phyloP scores from a whole-genome alignment of 2,329 filamentous ascomycete genomes.

The Hymenoscyphus fructigenus region DNA sequence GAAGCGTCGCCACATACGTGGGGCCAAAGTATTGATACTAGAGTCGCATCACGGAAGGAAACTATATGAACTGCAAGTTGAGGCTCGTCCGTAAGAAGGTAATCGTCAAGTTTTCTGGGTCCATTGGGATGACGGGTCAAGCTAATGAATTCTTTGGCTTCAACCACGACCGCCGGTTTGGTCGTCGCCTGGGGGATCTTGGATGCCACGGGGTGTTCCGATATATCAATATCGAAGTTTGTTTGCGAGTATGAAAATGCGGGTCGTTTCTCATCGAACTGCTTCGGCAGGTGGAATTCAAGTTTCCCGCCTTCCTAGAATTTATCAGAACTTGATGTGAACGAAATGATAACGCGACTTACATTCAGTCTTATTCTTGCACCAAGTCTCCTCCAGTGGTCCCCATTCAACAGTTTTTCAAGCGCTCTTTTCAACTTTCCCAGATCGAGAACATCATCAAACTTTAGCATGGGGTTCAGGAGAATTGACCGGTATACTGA shows the following conservation, averaged over 20 bases:
- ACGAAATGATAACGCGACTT: conserved; percentile 18
- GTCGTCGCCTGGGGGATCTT: conserved; percentile 38
- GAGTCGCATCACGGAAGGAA: neutral
- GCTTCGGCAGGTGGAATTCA: conserved; percentile 42
- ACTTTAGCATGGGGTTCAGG: neutral
- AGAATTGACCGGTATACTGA: neutral
- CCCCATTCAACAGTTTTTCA: conserved; percentile 39
- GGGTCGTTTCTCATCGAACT: conserved; percentile 40
- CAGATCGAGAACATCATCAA: neutral
- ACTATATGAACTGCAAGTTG: conserved; percentile 28
- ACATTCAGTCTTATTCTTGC: conserved; percentile 44
- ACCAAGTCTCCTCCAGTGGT: conserved; percentile 46
- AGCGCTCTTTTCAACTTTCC: neutral
- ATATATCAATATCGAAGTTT: conserved; percentile 38
- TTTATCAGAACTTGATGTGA: neutral
- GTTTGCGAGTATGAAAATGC: conserved; percentile 43
- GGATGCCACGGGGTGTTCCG: conserved; percentile 42
- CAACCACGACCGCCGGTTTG: conserved; percentile 34
- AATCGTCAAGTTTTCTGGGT: conserved; percentile 40
- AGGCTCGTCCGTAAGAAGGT: conserved; percentile 42
- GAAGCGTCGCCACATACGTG: conserved; percentile 49
- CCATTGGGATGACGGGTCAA: conserved; percentile 28
- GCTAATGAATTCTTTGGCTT: conserved; percentile 9
- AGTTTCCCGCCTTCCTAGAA: conserved; percentile 29
- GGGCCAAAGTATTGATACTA: conserved; percentile 40